phyloP scores from a whole-genome alignment of 2,329 filamentous ascomycete genomes.

The Penicillium psychrosexuale region DNA sequence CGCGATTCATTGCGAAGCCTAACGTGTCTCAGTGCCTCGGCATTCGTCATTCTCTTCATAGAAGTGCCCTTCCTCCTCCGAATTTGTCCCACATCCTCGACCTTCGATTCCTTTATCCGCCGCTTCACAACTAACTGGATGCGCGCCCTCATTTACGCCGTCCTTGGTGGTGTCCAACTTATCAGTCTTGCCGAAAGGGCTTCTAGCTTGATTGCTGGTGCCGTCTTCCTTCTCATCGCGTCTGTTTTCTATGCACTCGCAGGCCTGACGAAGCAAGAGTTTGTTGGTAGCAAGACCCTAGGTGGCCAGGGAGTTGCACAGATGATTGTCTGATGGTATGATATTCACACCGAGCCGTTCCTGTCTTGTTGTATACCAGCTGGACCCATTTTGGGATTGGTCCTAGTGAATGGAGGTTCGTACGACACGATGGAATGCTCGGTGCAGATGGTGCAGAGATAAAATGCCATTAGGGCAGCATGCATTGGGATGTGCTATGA shows the following conservation, averaged over 20 bases:
- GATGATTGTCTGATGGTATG: constrained; percentile 75
- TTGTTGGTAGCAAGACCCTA: constrained; percentile 77
- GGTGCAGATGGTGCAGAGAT: constrained; percentile 15
- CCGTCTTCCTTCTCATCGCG: constrained; percentile 74
- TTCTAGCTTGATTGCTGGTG: constrained; percentile 80
- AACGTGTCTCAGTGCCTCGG: constrained; percentile 59
- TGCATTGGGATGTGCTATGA: constrained; percentile 25
- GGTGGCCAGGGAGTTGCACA: constrained; percentile 91
- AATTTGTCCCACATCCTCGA: constrained; percentile 91
- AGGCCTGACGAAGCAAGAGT: constrained; percentile 46
- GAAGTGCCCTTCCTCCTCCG: constrained; percentile 92
- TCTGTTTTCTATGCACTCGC: constrained; percentile 68
- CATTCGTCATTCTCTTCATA: constrained; percentile 75
- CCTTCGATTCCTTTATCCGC: constrained; percentile 86
- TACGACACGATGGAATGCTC: constrained; percentile 21
- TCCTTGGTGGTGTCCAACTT: constrained; percentile 82
- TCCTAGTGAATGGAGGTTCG: constrained; percentile 2
- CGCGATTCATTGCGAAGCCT: constrained; percentile 31
- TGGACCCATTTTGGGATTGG: neutral
- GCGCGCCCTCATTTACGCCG: constrained; percentile 80
- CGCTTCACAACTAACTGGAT: constrained; percentile 95
- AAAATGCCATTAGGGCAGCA: constrained; percentile 11
- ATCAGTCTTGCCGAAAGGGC: constrained; percentile 64
- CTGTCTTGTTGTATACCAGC: neutral
- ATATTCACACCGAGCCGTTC: neutral